Percentiles rank a stretch among this genome's conserved stretches.
phyloP scores from a whole-genome alignment of 495 filamentous ascomycete genomes.

The Daldinia vernicosa region DNA sequence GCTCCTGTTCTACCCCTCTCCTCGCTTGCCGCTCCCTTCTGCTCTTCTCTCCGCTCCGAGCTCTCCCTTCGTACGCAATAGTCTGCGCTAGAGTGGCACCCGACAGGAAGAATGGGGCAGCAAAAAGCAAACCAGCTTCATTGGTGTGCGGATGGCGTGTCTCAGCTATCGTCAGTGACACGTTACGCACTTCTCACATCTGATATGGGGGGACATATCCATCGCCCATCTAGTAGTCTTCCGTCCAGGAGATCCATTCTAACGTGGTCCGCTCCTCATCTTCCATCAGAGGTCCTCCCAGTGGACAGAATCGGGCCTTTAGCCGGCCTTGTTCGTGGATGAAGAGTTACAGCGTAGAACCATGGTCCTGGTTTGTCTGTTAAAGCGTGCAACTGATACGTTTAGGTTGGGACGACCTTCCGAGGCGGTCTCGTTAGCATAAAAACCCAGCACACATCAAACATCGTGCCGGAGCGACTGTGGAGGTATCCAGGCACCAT shows the following conservation, averaged over 20 bases:
- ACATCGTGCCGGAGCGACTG: slow-evolving; percentile 19
- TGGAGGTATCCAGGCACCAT: slow-evolving; percentile 23
- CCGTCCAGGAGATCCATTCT: slow-evolving; percentile 6
- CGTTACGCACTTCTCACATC: slow-evolving; percentile 31
- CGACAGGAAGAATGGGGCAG: slow-evolving; percentile 24
- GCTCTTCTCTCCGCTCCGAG: slow-evolving; percentile 29
- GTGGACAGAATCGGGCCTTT: slow-evolving; percentile 30
- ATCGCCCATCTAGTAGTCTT: slow-evolving; percentile 11
- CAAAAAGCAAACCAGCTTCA: slow-evolving; percentile 28
- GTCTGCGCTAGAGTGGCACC: slow-evolving; percentile 28
- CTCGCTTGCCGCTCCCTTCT: slow-evolving; percentile 12
- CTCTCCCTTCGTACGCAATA: slow-evolving; percentile 22
- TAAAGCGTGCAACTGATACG: slow-evolving; percentile 17
- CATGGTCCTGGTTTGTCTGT: slow-evolving; percentile 29
- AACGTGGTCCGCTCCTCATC: slow-evolving; percentile 14
- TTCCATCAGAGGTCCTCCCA: slow-evolving; percentile 14
- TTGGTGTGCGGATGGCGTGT: slow-evolving; percentile 31
- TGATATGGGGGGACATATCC: slow-evolving; percentile 19
- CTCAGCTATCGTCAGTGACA: slow-evolving; percentile 34
- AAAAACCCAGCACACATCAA: slow-evolving; percentile 13
- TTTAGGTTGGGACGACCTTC: slow-evolving; percentile 1
- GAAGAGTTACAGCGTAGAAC: slow-evolving; percentile 25
- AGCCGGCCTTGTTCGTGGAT: slow-evolving; percentile 20
- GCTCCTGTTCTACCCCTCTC: slow-evolving; percentile 26
- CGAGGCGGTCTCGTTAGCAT: slow-evolving; percentile 12